Evolutionary conservation across 495 filamentous ascomycete genomes (phyloP), one percentile per base, ranked within the genome.

Genomic region (Diplogelasinospora grovesii): DNA sequence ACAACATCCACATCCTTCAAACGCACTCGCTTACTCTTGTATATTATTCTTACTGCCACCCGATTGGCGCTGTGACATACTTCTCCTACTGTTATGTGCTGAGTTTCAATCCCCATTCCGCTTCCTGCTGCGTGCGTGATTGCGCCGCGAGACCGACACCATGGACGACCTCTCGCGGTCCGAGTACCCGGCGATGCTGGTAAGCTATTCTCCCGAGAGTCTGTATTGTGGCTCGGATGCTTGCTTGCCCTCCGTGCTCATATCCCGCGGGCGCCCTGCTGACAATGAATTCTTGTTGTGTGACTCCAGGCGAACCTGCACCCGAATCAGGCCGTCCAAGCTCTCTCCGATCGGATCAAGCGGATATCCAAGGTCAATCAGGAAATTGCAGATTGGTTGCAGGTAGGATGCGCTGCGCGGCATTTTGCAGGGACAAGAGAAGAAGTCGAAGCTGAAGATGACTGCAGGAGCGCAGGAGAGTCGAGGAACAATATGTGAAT

Each of bases 171-270:
- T 95, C 52, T 85, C 86, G 54, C 77, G 90, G 61, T 77, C 86
- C 61, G 92, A 98, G 65, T 98, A 98, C 68, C 90, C 92, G 57
- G 84, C 84, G 20, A 79, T 98, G 75, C 79, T 97, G 84, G 92
- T 98, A 76, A 63, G 86, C 54, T 40, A 23, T 22, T 35, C n/a
- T 20, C 9, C 23, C 21, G n/a, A n/a, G n/a, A n/a, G n/a, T n/a
- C n/a, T n/a, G n/a, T 11, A 8, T 26, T 13, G n/a, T 26, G 5
- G 8, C 22, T 18, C 3, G 8, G n/a, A n/a, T n/a, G n/a, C n/a
- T n/a, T n/a, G n/a, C n/a, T n/a, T n/a, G n/a, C n/a, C n/a, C 31
- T 29, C 29, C 19, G 9, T 11, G 16, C 41, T 9, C 30, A n/a
- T 13, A 28, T 36, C 21, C 10, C 26, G 13, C 20, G 33, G 20